Evolutionary conservation across 352 stramenopile species (phyloP).

Genomic region (Phytophthora podocarpi): DNA sequence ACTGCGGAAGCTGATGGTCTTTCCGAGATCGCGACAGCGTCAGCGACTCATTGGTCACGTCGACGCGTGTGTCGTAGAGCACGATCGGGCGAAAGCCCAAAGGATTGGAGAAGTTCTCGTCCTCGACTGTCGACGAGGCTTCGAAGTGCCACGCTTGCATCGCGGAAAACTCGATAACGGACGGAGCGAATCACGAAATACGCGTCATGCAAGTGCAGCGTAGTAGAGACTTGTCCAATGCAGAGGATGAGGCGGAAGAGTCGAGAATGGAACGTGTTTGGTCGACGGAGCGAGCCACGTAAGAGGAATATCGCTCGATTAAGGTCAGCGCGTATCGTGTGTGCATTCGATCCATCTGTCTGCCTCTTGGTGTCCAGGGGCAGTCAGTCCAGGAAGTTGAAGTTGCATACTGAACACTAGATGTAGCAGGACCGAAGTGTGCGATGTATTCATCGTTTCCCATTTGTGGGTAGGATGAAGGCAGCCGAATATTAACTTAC

Average conservation of each 20-base stretch:
- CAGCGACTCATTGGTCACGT: slow-evolving; percentile 31
- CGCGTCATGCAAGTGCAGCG: neutral
- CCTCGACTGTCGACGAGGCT: neutral
- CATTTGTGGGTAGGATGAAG: too few species aligned
- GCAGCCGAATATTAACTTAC: too few species aligned
- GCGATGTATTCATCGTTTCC: too few species aligned
- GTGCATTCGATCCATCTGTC: slow-evolving; percentile 17
- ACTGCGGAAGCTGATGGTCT: slow-evolving; percentile 19
- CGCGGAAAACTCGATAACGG: slow-evolving; percentile 2
- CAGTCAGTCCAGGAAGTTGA: slow-evolving; percentile 21
- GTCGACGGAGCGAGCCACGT: too few species aligned
- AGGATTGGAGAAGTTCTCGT: slow-evolving; percentile 9
- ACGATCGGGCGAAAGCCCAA: slow-evolving; percentile 30
- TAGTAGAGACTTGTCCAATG: slow-evolving; percentile 3
- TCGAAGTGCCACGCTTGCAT: slow-evolving; percentile 22
- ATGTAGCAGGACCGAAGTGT: too few species aligned
- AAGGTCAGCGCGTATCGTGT: slow-evolving; percentile 11
- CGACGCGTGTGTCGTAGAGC: slow-evolving; percentile 28
- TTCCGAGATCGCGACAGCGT: slow-evolving; percentile 30
- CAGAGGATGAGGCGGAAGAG: slow-evolving; percentile 2
- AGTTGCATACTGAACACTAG: too few species aligned
- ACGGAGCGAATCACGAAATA: slow-evolving; percentile 4
- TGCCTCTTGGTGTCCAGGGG: slow-evolving; percentile 1
- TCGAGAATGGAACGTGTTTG: neutral
- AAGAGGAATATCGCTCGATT: too few species aligned